Evolutionary conservation across 345 rosid species (phyloP).

Genomic region (Melaleuca alternifolia): DNA sequence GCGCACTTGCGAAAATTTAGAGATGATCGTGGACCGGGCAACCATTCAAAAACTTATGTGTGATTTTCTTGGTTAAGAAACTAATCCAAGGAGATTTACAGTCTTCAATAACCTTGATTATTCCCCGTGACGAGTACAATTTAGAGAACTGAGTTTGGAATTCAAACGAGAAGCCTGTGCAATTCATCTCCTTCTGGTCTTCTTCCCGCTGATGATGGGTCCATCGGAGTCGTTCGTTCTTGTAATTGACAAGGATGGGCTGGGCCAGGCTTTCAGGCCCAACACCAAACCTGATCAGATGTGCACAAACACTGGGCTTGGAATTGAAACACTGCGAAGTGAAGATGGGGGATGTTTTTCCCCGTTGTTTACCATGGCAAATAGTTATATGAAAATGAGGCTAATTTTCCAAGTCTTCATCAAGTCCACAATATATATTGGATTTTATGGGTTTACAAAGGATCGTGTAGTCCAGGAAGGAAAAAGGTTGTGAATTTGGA

Average conservation of each 20-base stretch:
- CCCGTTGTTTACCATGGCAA: no score
- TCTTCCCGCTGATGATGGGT: neutral
- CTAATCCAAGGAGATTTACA: no score
- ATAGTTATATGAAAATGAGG: neutral
- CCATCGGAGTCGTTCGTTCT: neutral
- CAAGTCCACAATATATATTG: neutral
- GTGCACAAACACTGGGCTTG: neutral
- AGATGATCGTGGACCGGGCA: neutral
- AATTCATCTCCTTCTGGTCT: neutral
- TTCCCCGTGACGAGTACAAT: no score
- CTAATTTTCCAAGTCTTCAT: neutral
- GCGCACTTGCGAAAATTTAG: neutral
- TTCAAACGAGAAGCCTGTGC: neutral
- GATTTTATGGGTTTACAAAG: neutral
- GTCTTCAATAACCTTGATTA: no score
- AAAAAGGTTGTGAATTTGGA: neutral
- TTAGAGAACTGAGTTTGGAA: neutral
- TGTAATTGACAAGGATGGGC: neutral
- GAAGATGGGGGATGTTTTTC: neutral
- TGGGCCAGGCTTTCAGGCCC: neutral
- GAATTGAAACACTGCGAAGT: neutral
- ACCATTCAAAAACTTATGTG: no score
- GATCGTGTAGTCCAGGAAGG: neutral
- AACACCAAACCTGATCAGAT: neutral
- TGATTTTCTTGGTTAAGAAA: no score